Conservation (phyloP, 768 basidiomycete genomes). For the Boletus vermiculosoides region DNA sequence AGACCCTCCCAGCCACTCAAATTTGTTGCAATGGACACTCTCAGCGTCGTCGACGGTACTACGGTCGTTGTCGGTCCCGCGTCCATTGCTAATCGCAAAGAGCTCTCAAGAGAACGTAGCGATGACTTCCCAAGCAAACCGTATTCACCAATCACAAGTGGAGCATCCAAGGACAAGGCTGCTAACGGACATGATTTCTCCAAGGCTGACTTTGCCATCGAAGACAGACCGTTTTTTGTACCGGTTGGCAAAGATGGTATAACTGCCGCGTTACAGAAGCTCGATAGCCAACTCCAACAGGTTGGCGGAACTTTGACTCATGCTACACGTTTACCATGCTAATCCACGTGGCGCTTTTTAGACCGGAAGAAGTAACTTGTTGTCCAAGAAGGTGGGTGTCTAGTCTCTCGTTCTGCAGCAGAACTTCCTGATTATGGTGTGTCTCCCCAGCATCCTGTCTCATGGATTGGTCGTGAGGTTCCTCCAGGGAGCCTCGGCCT, state of each 20-base stretch:
- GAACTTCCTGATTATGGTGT: neutral
- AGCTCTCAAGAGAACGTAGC: slow-evolving; percentile 19
- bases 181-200: slow-evolving; percentile 40
- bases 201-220: slow-evolving; percentile 48
- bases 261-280: slow-evolving; percentile 64
- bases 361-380: slow-evolving; percentile 54
- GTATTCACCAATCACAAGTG: slow-evolving; percentile 10
- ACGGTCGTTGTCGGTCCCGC: slow-evolving; percentile 45
- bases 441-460: slow-evolving; percentile 47
- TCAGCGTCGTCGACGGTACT: slow-evolving; percentile 42
- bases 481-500: slow-evolving; percentile 70
- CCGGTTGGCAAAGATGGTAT: slow-evolving; percentile 66
- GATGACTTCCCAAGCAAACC: slow-evolving; percentile 24
- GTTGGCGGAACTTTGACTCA: slow-evolving; percentile 10
- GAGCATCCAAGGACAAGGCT: slow-evolving; percentile 11
- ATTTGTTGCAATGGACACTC: slow-evolving; percentile 25
- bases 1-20: neutral
- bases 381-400: slow-evolving; percentile 58
- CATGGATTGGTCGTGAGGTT: slow-evolving; percentile 72
- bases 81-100: slow-evolving; percentile 26
- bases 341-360: slow-evolving; percentile 25
- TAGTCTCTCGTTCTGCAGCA: neutral
- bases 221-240: slow-evolving; percentile 70
- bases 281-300: slow-evolving; percentile 59
- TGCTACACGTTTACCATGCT: neutral